phyloP scores from a whole-genome alignment of 352 stramenopile genomes.

The Phytophthora nicotianae region DNA sequence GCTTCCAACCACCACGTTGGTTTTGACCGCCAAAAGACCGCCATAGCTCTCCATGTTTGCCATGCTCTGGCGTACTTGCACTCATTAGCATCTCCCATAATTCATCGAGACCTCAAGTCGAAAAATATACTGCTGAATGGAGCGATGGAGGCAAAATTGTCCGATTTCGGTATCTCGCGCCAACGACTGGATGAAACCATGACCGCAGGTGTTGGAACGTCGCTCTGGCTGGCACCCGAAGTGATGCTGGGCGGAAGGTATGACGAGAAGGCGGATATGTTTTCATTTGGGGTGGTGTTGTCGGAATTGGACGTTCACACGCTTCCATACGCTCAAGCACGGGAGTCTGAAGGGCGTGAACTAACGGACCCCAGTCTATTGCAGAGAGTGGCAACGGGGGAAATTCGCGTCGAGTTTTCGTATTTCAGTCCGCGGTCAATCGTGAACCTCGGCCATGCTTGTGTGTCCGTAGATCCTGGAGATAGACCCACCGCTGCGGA shows the following conservation, averaged over 20 bases:
- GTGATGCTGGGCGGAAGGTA: slow-evolving; percentile 16
- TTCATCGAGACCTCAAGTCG: slow-evolving; percentile 31
- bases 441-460: slow-evolving; percentile 12
- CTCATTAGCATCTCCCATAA: slow-evolving; percentile 21
- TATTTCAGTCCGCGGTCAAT: not conserved
- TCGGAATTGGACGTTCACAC: slow-evolving; percentile 17
- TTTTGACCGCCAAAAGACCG: slow-evolving; percentile 17
- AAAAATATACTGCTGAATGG: slow-evolving; percentile 39
- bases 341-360: slow-evolving; percentile 3
- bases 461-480: slow-evolving; percentile 12
- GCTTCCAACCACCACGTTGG: slow-evolving; percentile 11
- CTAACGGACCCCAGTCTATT: slow-evolving; percentile 13
- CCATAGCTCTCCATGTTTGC: slow-evolving; percentile 38
- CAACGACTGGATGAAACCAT: slow-evolving; percentile 25
- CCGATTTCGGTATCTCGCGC: slow-evolving; percentile 31
- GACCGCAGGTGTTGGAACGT: slow-evolving; percentile 29
- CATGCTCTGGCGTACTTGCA: slow-evolving; percentile 32
- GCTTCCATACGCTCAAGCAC: slow-evolving; percentile 2
- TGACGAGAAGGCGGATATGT: slow-evolving; percentile 17
- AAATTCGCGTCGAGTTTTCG: slow-evolving; percentile 25
- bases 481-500: slow-evolving; percentile 11
- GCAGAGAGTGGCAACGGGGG: slow-evolving; percentile 7
- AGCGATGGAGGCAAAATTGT: slow-evolving; percentile 28
- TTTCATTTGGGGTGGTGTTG: slow-evolving; percentile 24
- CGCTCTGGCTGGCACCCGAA: slow-evolving; percentile 21